Base-by-base conservation (phyloP, 1,284 basidiomycete species). In the Amylostereum areolatum region DNA sequence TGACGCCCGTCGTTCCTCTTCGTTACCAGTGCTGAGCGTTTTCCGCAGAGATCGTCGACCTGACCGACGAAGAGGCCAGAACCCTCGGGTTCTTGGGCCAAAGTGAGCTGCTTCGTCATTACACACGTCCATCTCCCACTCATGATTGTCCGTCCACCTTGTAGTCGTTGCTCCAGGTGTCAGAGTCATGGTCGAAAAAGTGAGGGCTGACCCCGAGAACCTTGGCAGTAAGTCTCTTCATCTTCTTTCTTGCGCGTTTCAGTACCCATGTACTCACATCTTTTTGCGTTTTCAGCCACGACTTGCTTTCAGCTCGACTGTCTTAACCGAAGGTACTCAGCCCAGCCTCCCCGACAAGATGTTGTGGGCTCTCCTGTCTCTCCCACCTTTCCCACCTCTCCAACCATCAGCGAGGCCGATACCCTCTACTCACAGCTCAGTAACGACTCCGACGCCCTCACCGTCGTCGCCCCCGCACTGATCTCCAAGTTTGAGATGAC, bases 11-110 rank as follows among this genome's bases (percentile, higher is more conserved):
- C 57, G 54, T 61, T 60, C 56, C 58, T 50, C 55, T 57, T 65
- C 50, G 51, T 57, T 60, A 62, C 58, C n/a, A 65, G 57, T 64
- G 56, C 61, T 65, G 57, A 66, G 52, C 44, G 53, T 63, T 66
- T 65, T 57, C 55, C 55, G 53, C 61, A 67, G 66, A 65, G 52
- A 62, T 67, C 50, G 53, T 66, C 53, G 59, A 67, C 52, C 54
- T 66, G 50, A 66, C 33, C 59, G 60, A 65, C 18, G 52, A 50
- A 36, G 64, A 67, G 60, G 56, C 60, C 56, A 60, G 28, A 51
- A 46, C 55, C 57, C 64, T 65, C 51, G 58, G 52, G 42, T 67
- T 64, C 61, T 32, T 62, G 49, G 62, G 61, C 48, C 43, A 56
- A 49, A 60, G 63, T 62, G 64, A 61, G 64, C 55, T 42, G 18